These are phyloP conservation scores for Paspalum notatum DNA, from an alignment of 176 grass and related monocot genomes.

Conservation along the genomic window DNA sequence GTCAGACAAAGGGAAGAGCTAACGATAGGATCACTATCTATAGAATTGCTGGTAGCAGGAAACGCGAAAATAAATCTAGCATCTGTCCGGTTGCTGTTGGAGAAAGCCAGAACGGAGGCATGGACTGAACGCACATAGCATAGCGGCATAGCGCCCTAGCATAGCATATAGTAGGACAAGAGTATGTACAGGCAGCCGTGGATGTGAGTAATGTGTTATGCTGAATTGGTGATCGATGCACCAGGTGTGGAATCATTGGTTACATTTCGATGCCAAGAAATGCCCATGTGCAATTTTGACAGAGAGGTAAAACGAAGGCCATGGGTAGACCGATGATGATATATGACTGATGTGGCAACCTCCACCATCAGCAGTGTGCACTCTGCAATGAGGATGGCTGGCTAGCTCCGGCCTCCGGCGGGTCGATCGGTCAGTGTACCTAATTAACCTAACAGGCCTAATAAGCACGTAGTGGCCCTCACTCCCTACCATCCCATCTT, in stretches of 20 bases:
- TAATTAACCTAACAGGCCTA: slow-evolving; percentile 4
- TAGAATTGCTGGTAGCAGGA: slow-evolving; percentile 23
- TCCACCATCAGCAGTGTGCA: background rate
- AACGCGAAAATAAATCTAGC: slow-evolving; percentile 22
- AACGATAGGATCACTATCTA: slow-evolving; percentile 34
- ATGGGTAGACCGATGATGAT: too few species aligned
- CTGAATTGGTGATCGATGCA: too few species aligned
- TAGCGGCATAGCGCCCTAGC: background rate
- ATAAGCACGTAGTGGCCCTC: slow-evolving; percentile 29
- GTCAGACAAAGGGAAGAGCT: background rate
- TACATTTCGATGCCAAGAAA: background rate
- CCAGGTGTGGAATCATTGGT: too few species aligned
- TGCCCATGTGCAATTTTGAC: too few species aligned
- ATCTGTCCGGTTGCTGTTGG: background rate
- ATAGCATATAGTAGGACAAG: background rate
- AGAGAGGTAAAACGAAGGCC: too few species aligned
- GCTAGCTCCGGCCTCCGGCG: background rate
- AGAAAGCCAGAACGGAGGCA: slow-evolving; percentile 8
- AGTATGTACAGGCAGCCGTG: background rate
- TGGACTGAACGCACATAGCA: background rate
- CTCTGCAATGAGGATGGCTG: background rate
- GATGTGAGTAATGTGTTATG: too few species aligned
- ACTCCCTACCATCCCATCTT: slow-evolving; percentile 16
- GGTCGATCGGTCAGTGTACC: slow-evolving; percentile 40
- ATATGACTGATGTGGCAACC: too few species aligned